Evolutionary conservation across 768 basidiomycete genomes (phyloP).

Genomic region (Tephrocybe sp.): DNA sequence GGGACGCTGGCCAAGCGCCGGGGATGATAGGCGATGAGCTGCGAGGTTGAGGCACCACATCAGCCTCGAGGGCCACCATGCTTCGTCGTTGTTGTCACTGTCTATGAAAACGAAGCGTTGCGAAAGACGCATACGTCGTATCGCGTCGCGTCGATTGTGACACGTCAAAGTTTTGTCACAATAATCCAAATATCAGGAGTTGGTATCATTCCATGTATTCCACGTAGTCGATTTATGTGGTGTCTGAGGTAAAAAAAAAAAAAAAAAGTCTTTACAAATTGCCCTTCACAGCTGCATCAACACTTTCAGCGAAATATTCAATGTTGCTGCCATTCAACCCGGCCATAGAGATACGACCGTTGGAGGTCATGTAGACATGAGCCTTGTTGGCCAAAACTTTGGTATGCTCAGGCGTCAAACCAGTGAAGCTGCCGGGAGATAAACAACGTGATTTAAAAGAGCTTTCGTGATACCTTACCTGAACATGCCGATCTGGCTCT

Average conservation of each 20-base stretch:
- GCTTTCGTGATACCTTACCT: slow-evolving; percentile 53
- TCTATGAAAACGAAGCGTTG: slow-evolving; percentile 2
- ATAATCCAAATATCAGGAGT: no score
- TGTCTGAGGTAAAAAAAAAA: neutral
- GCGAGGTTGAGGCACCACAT: slow-evolving; percentile 15
- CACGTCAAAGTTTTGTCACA: neutral
- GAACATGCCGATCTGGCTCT: slow-evolving; percentile 97
- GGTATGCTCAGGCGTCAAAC: slow-evolving; percentile 76
- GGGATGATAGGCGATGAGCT: slow-evolving; percentile 36
- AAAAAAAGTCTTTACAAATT: slow-evolving; percentile 58
- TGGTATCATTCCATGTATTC: slow-evolving; percentile 11
- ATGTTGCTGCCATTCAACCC: slow-evolving; percentile 84
- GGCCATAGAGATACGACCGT: slow-evolving; percentile 94
- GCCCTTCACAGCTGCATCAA: slow-evolving; percentile 81
- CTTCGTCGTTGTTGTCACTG: slow-evolving; percentile 6
- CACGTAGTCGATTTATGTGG: slow-evolving; percentile 7
- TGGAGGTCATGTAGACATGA: slow-evolving; percentile 92
- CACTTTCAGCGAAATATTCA: slow-evolving; percentile 86
- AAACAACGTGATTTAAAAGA: neutral
- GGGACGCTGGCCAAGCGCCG: slow-evolving; percentile 42
- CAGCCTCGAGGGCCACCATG: slow-evolving; percentile 4
- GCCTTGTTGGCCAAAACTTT: slow-evolving; percentile 83
- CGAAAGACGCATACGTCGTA: neutral
- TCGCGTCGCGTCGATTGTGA: neutral
- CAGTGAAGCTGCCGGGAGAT: slow-evolving; percentile 67